These are phyloP conservation scores for Kluyveromyces wickerhamii DNA, from an alignment of 805 yeast species.

Conservation along the genomic window DNA sequence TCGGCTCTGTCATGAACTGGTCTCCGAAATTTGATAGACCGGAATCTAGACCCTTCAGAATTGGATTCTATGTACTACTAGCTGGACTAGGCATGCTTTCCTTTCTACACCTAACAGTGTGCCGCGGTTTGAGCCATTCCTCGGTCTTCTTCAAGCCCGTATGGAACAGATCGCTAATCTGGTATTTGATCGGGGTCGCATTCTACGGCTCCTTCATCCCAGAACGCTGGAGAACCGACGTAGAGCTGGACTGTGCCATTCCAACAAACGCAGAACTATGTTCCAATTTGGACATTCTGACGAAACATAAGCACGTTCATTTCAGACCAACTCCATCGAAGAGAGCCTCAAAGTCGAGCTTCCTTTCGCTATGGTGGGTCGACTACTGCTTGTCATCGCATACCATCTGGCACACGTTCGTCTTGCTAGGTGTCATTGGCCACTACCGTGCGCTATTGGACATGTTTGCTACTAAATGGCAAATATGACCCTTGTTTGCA, in stretches of 20 bases:
- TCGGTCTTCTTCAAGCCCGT: slow-evolving; percentile 58
- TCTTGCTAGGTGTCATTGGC: slow-evolving; percentile 79
- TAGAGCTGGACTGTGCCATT: slow-evolving; percentile 39
- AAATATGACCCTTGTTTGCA: slow-evolving; percentile 4
- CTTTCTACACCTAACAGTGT: slow-evolving; percentile 42
- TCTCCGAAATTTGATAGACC: slow-evolving; percentile 86
- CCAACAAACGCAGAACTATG: slow-evolving; percentile 31
- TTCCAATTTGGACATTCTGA: slow-evolving; percentile 24
- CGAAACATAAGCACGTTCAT: slow-evolving; percentile 29
- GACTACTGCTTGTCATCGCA: slow-evolving; percentile 73
- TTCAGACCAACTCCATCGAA: slow-evolving; percentile 36
- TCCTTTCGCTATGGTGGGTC: slow-evolving; percentile 73
- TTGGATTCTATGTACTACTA: slow-evolving; percentile 69
- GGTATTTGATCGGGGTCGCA: slow-evolving; percentile 76
- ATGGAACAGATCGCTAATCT: slow-evolving; percentile 51
- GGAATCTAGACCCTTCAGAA: slow-evolving; percentile 70
- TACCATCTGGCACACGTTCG: slow-evolving; percentile 90
- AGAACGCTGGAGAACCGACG: slow-evolving; percentile 77
- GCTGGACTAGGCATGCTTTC: slow-evolving; percentile 71
- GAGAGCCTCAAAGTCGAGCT: slow-evolving; percentile 23
- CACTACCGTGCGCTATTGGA: slow-evolving; percentile 75
- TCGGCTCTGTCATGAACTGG: slow-evolving; percentile 82
- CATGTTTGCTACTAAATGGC: slow-evolving; percentile 46
- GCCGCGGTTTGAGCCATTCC: slow-evolving; percentile 49
- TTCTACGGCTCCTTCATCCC: slow-evolving; percentile 86